Base-by-base conservation (phyloP, 768 basidiomycete genomes). In the Mycena belliarum region DNA sequence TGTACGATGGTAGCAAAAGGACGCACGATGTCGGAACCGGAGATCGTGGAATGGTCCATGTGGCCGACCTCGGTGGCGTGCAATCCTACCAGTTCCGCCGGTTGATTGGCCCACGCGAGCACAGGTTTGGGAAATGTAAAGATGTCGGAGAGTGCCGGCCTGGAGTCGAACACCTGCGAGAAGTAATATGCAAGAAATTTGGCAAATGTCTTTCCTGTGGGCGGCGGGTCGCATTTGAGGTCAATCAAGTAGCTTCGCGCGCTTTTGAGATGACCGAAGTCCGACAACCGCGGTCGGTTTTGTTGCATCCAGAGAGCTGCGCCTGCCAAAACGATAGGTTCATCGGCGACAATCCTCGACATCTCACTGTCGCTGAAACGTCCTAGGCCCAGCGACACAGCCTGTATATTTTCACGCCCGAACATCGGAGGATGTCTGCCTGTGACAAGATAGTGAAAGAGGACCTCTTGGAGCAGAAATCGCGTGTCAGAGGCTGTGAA, bases 1-100 rank as follows among this genome's bases (percentile, higher is more conserved):
- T 77, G 73, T 11, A 74, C 72, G 51, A 75, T 73, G 12, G 68
- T 63, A 2, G 76, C 79, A 1, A 80, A 68, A 0, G 72, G 73
- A 4, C 73, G 68, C 0, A 73, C 11, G 14, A 29, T 2, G n/a
- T 41, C 38, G 6, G 49, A 28, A 11, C 23, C 76, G 12, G 59
- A 64, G 18, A 67, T 67, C 2, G 55, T 50, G 21, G 63, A 73
- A 49, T 72, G 70, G 18, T 67, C 65, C 0, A 72, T 72, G 0
- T 26, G 23, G 5, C 61, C 68, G 16, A 63, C 57, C 11, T 55
- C 64, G 2, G 66, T 64, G 18, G 66, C 66, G 47, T 75, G 66
- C 1, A 76, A 48, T 15, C 73, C 67, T 32, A 79, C 73, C 2
- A 79, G 68, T 52, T 76, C 70, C 1, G 74, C 78, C 26, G 72